Evolutionary conservation across 192 early-diverging fungal species (phyloP), one percentile per base, ranked within the genome.

Genomic region (Coemansia sp.): DNA sequence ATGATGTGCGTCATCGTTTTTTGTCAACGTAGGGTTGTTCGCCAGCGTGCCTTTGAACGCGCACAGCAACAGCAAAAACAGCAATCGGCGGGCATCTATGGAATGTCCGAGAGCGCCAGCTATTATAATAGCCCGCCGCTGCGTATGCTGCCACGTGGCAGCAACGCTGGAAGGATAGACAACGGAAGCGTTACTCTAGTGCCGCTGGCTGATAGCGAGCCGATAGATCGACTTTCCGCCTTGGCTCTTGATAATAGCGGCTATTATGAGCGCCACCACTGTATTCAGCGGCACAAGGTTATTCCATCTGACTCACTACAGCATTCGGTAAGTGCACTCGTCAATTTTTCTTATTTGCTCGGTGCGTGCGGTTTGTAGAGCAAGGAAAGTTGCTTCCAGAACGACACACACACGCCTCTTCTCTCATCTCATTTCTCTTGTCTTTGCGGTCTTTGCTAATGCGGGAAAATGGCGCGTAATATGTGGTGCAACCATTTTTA

Each of bases 261-360:
- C 20, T 80, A 74, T 54, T 74, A 61, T 53, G 72, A 74, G 38
- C 38, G 22, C 20, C 59, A 71, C 31, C 78, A 80, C 56, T 68
- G 58, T 50, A 80, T 80, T 13, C 78, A 80, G 62, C 78, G 78
- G 41, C 78, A 80, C 59, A 74, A 70, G 23, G 54, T 70, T 31
- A 67, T 80, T 33, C 72, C 78, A 9, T 50, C 72, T 2, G 72
- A 80, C 31, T 50, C 61, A 36, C 57, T 80, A 9, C 78, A 80
- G 53, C 55, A 62, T 38, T 70, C 65, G 65, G 78, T 74, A 74
- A 70, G 72, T 64, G 27, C 48, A 1, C 25, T 47, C 23, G 36
- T 52, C 25, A 23, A 45, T 38, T 36, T 36, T 23, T 55, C 10
- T 30, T 50, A 28, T 40, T 57, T 30, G 0, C 45, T 48, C 15